These are phyloP conservation scores for Monosporascus sp. DNA, from an alignment of 2,329 filamentous ascomycete genomes.

Conservation along the genomic window DNA sequence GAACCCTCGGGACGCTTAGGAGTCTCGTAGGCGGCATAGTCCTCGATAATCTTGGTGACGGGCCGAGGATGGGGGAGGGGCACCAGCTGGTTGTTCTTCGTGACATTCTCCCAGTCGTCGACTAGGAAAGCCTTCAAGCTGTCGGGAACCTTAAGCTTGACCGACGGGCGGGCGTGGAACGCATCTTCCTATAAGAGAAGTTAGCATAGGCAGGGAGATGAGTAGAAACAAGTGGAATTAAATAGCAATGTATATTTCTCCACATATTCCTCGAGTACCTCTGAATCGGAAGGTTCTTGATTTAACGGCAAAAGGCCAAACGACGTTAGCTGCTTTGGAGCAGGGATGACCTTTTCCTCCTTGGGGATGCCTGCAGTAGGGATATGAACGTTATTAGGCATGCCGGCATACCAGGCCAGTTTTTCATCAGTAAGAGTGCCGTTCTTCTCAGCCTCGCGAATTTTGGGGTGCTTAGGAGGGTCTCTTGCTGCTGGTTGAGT, in stretches of 20 bases:
- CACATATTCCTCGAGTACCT: not conserved
- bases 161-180: slow-evolving; percentile 77
- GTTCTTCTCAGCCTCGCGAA: slow-evolving; percentile 2
- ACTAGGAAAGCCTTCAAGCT: slow-evolving; percentile 87
- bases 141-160: slow-evolving; percentile 83
- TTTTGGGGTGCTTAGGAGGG: slow-evolving; percentile 4
- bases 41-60: slow-evolving; percentile 71
- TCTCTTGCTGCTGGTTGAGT: too few relatives aligned
- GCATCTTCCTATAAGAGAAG: slow-evolving; percentile 65
- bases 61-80: slow-evolving; percentile 73
- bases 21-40: slow-evolving; percentile 69
- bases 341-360: not conserved
- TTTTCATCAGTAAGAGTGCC: not conserved
- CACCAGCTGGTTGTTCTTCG: slow-evolving; percentile 87
- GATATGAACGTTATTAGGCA: slow-evolving; percentile 1
- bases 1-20: slow-evolving; percentile 59
- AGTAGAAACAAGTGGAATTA: not conserved
- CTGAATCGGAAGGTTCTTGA: not conserved
- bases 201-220: not conserved
- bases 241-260: not conserved
- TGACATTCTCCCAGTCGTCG: slow-evolving; percentile 98
- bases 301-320: too few relatives aligned
- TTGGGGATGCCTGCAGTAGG: slow-evolving; percentile 12
- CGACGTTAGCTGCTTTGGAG: too few relatives aligned
- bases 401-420: slow-evolving; percentile 3